A percentile compares a stretch with the other conserved stretches of the same genome.
Conservation (phyloP, 1,284 basidiomycete genomes). For the Inonotus obliquus region DNA sequence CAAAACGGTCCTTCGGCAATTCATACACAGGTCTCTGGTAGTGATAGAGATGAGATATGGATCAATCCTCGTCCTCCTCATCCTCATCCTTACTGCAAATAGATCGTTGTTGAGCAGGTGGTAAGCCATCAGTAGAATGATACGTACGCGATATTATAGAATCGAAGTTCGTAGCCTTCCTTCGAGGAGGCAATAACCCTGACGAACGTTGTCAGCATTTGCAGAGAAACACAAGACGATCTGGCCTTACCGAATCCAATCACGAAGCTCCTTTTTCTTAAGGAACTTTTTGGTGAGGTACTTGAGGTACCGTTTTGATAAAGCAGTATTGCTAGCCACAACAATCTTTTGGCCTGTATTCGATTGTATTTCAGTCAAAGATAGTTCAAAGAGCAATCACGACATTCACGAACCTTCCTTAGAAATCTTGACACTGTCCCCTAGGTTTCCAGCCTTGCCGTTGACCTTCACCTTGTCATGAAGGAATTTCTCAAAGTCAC, state of each 20-base stretch:
- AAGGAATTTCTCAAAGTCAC: slow-evolving; percentile 89
- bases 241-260: slow-evolving; percentile 74
- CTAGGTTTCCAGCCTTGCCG: slow-evolving; percentile 69
- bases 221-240: neutral
- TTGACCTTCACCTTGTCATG: slow-evolving; percentile 92
- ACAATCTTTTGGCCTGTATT: slow-evolving; percentile 72
- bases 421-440: slow-evolving; percentile 77
- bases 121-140: neutral
- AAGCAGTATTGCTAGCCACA: slow-evolving; percentile 68
- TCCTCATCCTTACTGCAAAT: slow-evolving; percentile 34
- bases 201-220: neutral
- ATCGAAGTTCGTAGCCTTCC: slow-evolving; percentile 86
- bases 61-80: slow-evolving; percentile 43
- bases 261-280: slow-evolving; percentile 83
- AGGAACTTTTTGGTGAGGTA: slow-evolving; percentile 96
- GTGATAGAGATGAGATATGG: neutral
- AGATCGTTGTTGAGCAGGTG: neutral
- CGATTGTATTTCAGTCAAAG: slow-evolving; percentile 3
- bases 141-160: slow-evolving; percentile 91
- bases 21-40: neutral
- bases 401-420: slow-evolving; percentile 63
- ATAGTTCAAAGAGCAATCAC: neutral
- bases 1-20: neutral
- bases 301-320: slow-evolving; percentile 92
- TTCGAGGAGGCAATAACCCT: slow-evolving; percentile 86